Evolutionary conservation across 116 monocot genomes (phyloP), one percentile per base, ranked within the genome.

Genomic region (Dioscorea cayenensis): DNA sequence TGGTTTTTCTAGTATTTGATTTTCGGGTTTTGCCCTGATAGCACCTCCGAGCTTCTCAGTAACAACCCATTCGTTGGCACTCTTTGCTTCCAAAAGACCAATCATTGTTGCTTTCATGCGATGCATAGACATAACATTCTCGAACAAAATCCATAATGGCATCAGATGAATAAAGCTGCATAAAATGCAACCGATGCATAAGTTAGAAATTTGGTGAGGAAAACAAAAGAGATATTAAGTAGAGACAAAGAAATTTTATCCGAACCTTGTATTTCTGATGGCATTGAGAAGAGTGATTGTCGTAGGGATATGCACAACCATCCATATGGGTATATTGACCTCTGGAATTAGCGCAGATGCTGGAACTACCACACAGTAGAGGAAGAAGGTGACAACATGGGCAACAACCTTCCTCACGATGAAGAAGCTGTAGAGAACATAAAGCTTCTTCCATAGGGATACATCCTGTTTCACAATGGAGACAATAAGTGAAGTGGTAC

Each of bases 21-120:
- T 14, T 60, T 71, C 71, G 23, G 67, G 67, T 28, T 74, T 83
- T 62, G 71, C 59, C 65, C 80, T 79, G 37, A 32, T 72, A 60
- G 72, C 65, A 37, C 77, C 82, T 32, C 87, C 87, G 29, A 84
- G 65, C 65, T 87, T 87, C 67, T 74, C 71, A 2, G 84, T 88
- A 36, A 88, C 88, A 52, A 88, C 75, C 88, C 88, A 88, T 51
- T 84, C 88, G 68, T 88, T 88, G 60, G 77, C 88, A 51, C 79
- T 59, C 7, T 79, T 79, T 28, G 74, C 79, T 5, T 84, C 88
- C 23, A 84, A 60, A 21, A 88, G 28, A 35, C 88, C 84, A 28
- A 69, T 79, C 12, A 77, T 1, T 23, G 77, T 78, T 59, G 88
- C 88, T 74, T 79, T 79, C 60, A 84, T 77, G 49, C 84, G 84